Evolutionary conservation across 73 alveolate species (phyloP).

Genomic region (Paramecium sonneborni): DNA sequence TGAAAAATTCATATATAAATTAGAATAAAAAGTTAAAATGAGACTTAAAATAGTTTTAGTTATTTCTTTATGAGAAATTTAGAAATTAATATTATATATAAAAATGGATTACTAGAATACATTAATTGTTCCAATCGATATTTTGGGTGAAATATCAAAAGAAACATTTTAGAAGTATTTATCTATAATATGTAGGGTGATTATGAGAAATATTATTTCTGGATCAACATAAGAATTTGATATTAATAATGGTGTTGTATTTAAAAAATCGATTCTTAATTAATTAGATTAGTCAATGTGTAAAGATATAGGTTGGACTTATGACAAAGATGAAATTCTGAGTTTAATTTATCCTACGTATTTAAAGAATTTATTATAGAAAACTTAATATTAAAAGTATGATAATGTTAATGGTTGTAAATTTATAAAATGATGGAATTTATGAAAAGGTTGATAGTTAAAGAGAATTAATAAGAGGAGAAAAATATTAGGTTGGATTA

Average conservation of each 20-base stretch:
- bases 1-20: no score
- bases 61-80: no score
- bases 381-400: background rate
- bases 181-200: background rate
- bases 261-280: background rate
- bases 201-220: background rate
- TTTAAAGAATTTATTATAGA: background rate
- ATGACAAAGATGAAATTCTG: background rate
- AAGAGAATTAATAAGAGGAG: background rate
- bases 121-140: background rate
- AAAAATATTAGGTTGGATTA: background rate
- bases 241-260: background rate
- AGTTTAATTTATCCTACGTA: background rate
- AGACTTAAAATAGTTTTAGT: no score
- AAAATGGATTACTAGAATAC: background rate
- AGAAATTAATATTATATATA: no score
- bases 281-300: background rate
- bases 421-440: no score
- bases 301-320: background rate
- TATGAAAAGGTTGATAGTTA: no score
- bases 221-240: background rate
- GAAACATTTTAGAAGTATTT: background rate
- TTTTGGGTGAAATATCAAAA: background rate
- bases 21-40: no score
- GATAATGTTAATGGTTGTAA: no score